Conservation (phyloP, 208 protist genomes). For the Acanthamoeba rhysodes region DNA sequence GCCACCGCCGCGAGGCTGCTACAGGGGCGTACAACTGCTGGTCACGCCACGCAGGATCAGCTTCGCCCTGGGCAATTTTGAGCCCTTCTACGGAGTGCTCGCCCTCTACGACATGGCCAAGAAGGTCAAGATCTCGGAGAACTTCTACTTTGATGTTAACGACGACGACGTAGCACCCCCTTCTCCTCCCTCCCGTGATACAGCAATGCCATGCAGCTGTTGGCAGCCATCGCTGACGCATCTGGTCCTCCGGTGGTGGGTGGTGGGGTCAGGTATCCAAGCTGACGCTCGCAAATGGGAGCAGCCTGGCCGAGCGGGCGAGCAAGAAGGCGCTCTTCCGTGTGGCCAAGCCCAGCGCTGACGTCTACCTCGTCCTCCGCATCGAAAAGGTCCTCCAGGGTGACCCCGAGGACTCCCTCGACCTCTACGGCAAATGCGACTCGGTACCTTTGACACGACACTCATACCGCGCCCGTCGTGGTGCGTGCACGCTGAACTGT, state of each 20-base stretch:
- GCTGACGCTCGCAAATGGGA: neutral
- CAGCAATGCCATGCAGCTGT: neutral
- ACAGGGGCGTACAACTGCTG: conserved; percentile 21
- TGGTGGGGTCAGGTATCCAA: neutral
- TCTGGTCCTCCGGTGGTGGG: neutral
- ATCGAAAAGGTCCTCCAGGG: conserved; percentile 80
- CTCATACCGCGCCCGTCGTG: too few species aligned
- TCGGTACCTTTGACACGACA: neutral
- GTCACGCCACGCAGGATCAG: conserved; percentile 38
- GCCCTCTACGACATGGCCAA: conserved; percentile 67
- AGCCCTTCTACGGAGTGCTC: conserved; percentile 75
- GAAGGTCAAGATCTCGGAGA: conserved; percentile 74
- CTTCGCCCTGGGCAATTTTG: conserved; percentile 72
- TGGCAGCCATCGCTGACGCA: too few species aligned
- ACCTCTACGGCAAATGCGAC: conserved; percentile 72
- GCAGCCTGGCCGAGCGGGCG: too few species aligned
- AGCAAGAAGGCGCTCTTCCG: conserved; percentile 29
- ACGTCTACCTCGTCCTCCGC: conserved; percentile 78
- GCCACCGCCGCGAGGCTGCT: too few species aligned
- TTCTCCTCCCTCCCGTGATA: neutral
- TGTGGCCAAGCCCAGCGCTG: neutral
- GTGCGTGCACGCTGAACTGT: too few species aligned
- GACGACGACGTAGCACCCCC: neutral
- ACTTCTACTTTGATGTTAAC: conserved; percentile 77
- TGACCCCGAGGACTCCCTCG: conserved; percentile 27